Evolutionary conservation across 2,329 filamentous ascomycete genomes (phyloP).

Genomic region (Endoconidiophora laricicola): DNA sequence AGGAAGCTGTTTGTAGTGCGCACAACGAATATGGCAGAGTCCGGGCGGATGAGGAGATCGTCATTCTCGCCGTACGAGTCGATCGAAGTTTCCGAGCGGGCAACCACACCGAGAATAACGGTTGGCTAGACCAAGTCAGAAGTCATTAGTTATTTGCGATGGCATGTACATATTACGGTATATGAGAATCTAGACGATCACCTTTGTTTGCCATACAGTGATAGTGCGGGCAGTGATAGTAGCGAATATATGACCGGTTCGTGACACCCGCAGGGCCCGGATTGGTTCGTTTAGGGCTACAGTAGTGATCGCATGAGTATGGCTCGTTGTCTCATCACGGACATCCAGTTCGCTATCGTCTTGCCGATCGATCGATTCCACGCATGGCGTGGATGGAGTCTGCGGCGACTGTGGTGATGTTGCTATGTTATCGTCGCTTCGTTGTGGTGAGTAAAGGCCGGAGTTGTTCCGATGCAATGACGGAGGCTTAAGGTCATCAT

Average conservation of each 20-base stretch:
- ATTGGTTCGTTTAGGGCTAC: slow-evolving; percentile 39
- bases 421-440: slow-evolving; percentile 9
- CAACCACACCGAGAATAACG: slow-evolving; percentile 68
- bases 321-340: background rate
- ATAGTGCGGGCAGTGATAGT: slow-evolving; percentile 73
- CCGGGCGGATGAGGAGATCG: slow-evolving; percentile 71
- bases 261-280: slow-evolving; percentile 57
- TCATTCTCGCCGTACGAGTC: slow-evolving; percentile 72
- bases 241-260: slow-evolving; percentile 68
- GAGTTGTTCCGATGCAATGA: slow-evolving; percentile 13
- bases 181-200: slow-evolving; percentile 23
- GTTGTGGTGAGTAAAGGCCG: slow-evolving; percentile 7
- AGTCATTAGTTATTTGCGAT: slow-evolving; percentile 11
- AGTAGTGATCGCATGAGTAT: slow-evolving; percentile 14
- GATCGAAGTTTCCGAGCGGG: slow-evolving; percentile 66
- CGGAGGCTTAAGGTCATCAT: slow-evolving; percentile 27
- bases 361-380: slow-evolving; percentile 39
- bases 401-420: slow-evolving; percentile 30
- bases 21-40: slow-evolving; percentile 81
- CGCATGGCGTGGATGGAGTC: slow-evolving; percentile 39
- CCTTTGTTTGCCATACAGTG: slow-evolving; percentile 94
- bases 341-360: slow-evolving; percentile 19
- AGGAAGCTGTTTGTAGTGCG: slow-evolving; percentile 75
- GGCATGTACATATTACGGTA: background rate
- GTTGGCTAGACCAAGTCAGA: slow-evolving; percentile 45